Evolutionary conservation across 2,329 filamentous ascomycete genomes (phyloP).

Genomic region (Chalaropsis ovoidea): DNA sequence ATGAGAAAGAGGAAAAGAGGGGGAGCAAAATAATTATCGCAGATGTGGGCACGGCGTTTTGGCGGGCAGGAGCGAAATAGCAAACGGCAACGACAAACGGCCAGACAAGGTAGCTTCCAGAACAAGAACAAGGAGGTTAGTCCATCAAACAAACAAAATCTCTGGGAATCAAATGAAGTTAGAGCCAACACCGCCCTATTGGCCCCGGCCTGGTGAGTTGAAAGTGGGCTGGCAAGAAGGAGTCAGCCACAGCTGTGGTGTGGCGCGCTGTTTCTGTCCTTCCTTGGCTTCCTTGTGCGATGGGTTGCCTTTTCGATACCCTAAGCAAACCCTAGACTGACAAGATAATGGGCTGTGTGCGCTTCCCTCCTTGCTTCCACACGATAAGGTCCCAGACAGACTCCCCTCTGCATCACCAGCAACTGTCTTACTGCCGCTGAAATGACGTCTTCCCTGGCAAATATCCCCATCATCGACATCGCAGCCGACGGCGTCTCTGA

Average conservation of each 20-base stretch:
- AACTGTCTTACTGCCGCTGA: neutral
- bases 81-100: constrained; percentile 6
- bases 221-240: neutral
- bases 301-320: neutral
- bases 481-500: constrained; percentile 47
- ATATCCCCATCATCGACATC: constrained; percentile 77
- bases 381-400: too few species aligned
- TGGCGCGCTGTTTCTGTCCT: neutral
- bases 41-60: neutral
- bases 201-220: neutral
- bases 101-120: constrained; percentile 7
- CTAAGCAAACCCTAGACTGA: neutral
- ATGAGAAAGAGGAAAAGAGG: constrained; percentile 14
- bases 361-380: too few species aligned
- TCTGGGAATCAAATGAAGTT: neutral
- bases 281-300: neutral
- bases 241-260: neutral
- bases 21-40: constrained; percentile 8
- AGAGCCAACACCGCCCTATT: neutral
- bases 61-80: constrained; percentile 1
- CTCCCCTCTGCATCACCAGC: too few species aligned
- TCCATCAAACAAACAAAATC: neutral
- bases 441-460: constrained; percentile 29
- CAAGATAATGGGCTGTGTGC: too few species aligned
- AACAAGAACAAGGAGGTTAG: constrained; percentile 12